phyloP scores from a whole-genome alignment of 768 basidiomycete genomes.

The Amanita rimosa region DNA sequence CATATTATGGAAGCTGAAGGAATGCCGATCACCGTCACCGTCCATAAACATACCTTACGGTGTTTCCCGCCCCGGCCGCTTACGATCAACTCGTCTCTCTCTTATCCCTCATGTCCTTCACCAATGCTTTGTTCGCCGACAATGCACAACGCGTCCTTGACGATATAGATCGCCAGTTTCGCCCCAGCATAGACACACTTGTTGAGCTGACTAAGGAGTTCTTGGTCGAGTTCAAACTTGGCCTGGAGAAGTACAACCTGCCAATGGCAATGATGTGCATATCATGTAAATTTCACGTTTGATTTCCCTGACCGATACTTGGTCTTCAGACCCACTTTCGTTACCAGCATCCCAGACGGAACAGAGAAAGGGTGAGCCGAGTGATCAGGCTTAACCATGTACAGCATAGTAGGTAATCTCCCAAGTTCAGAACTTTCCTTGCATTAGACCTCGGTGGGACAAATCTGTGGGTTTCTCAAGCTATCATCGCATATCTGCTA shows the following conservation, averaged over 20 bases:
- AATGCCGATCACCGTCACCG: background rate
- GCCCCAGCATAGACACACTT: constrained; percentile 49
- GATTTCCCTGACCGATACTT: background rate
- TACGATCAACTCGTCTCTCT: constrained; percentile 6
- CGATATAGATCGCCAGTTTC: constrained; percentile 64
- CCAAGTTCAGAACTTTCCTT: constrained; percentile 67
- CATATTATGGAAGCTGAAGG: background rate
- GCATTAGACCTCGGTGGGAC: constrained; percentile 97
- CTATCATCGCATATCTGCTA: background rate
- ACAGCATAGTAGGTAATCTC: constrained; percentile 1
- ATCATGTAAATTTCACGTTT: background rate
- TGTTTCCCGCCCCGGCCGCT: background rate
- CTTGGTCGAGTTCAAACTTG: constrained; percentile 66
- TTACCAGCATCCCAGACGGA: constrained; percentile 91
- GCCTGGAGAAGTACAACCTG: constrained; percentile 61
- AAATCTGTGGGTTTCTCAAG: constrained; percentile 61
- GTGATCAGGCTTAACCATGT: background rate
- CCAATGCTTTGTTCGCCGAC: constrained; percentile 23
- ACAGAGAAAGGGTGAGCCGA: constrained; percentile 76
- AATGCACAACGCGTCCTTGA: constrained; percentile 42
- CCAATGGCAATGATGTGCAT: constrained; percentile 90
- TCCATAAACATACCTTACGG: constrained; percentile 8
- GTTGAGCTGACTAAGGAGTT: constrained; percentile 68
- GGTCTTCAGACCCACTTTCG: constrained; percentile 71
- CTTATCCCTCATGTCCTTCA: constrained; percentile 26